These are phyloP conservation scores for Hypsizygus marmoreus DNA, from an alignment of 768 basidiomycete species.

Conservation along the genomic window DNA sequence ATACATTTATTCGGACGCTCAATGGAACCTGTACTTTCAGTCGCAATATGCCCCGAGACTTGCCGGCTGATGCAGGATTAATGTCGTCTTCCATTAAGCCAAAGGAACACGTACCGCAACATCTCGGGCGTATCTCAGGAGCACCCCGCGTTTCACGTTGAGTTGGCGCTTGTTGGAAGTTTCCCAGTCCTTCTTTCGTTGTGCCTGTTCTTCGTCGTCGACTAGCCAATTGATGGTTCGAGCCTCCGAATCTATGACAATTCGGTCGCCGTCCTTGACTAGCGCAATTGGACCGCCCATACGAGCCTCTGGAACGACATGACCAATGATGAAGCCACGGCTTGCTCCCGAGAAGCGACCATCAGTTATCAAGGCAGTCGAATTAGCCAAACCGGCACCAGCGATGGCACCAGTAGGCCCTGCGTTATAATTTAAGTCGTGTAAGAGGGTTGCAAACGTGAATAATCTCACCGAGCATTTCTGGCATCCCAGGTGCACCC, in stretches of 20 bases:
- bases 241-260: conserved; percentile 70
- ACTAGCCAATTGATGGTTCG: conserved; percentile 75
- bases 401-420: conserved; percentile 85
- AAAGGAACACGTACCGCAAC: conserved; percentile 67
- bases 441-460: not conserved
- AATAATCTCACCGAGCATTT: conserved; percentile 48
- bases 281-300: conserved; percentile 88
- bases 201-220: conserved; percentile 61
- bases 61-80: conserved; percentile 58
- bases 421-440: conserved; percentile 19
- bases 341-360: conserved; percentile 88
- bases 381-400: conserved; percentile 78
- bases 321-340: conserved; percentile 56
- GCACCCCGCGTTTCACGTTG: conserved; percentile 71
- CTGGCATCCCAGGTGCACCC: conserved; percentile 92
- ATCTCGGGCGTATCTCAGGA: conserved; percentile 82
- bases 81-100: not conserved
- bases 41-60: conserved; percentile 84
- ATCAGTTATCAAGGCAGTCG: conserved; percentile 84
- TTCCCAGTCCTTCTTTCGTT: conserved; percentile 70
- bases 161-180: conserved; percentile 60
- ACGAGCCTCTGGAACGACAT: conserved; percentile 63
- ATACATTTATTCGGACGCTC: not conserved
- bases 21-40: conserved; percentile 31
- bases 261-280: conserved; percentile 78